A percentile compares a stretch with the other conserved stretches of the same genome.
phyloP scores from a whole-genome alignment of 2,329 filamentous ascomycete species.

The Botrytis cinerea region DNA sequence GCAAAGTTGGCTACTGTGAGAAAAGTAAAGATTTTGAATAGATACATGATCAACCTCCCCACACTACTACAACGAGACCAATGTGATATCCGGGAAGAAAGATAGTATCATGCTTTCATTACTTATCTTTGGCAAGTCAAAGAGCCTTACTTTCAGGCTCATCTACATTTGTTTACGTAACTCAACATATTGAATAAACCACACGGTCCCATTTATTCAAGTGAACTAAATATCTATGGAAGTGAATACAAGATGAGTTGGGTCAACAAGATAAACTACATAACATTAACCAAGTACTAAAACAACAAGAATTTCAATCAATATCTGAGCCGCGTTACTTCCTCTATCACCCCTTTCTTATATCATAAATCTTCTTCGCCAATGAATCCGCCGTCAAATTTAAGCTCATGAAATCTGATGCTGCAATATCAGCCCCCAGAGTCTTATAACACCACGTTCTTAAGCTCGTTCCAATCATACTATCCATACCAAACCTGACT shows the following conservation, averaged over 20 bases:
- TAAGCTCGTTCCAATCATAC: slow-evolving; percentile 34
- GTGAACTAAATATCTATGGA: no score
- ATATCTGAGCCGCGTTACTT: no score
- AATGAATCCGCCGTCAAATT: slow-evolving; percentile 1
- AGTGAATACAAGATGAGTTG: no score
- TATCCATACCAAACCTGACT: slow-evolving; percentile 46
- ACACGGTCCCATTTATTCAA: no score
- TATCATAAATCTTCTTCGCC: slow-evolving; percentile 12
- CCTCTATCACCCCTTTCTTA: background rate
- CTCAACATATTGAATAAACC: background rate
- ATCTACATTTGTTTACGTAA: fast-evolving
- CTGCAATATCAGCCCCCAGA: slow-evolving; percentile 43
- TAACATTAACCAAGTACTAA: no score
- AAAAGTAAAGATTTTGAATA: background rate
- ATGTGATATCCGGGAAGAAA: background rate
- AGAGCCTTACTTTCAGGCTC: background rate
- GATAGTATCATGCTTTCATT: background rate
- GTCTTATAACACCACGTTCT: slow-evolving; percentile 44
- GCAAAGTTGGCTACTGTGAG: background rate
- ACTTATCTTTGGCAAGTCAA: fast-evolving
- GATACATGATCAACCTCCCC: background rate
- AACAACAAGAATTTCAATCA: no score
- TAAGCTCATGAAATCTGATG: slow-evolving; percentile 15
- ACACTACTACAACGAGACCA: background rate
- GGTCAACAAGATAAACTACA: no score